Percentiles rank a stretch among this genome's conserved stretches.
Evolutionary conservation across 495 filamentous ascomycete genomes (phyloP).

Genomic region (Neurospora pannonica): DNA sequence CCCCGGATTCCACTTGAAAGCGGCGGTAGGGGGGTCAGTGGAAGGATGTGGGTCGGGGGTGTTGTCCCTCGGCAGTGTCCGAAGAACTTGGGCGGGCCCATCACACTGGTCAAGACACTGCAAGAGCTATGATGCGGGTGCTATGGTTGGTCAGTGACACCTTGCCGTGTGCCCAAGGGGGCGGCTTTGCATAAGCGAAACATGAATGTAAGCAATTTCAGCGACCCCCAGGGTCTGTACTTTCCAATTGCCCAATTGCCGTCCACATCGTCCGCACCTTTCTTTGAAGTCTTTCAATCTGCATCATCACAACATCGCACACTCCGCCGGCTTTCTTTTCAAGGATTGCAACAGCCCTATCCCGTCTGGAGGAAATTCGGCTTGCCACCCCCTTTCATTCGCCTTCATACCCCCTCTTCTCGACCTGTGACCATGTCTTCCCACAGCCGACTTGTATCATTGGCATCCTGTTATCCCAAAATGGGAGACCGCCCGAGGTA

Average conservation of each 20-base stretch:
- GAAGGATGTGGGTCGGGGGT: neutral
- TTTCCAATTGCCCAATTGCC: neutral
- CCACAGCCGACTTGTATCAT: neutral
- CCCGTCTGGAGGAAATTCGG: neutral
- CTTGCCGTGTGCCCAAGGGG: neutral
- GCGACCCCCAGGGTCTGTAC: neutral
- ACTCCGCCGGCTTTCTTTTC: neutral
- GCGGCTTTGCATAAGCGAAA: neutral
- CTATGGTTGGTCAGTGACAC: neutral
- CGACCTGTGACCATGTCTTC: neutral
- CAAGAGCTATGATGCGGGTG: neutral
- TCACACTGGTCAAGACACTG: neutral
- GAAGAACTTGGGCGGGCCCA: neutral
- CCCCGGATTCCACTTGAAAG: neutral
- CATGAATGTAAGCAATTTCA: neutral
- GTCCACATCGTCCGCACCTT: neutral
- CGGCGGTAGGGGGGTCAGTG: neutral
- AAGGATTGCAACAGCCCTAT: neutral
- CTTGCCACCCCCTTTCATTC: neutral
- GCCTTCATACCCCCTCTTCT: neutral
- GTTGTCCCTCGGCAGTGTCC: neutral
- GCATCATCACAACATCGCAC: neutral
- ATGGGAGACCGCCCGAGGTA: neutral
- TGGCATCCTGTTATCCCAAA: neutral
- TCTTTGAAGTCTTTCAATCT: neutral